Base-by-base conservation (phyloP, 352 stramenopile genomes). In the Phytophthora quininea region DNA sequence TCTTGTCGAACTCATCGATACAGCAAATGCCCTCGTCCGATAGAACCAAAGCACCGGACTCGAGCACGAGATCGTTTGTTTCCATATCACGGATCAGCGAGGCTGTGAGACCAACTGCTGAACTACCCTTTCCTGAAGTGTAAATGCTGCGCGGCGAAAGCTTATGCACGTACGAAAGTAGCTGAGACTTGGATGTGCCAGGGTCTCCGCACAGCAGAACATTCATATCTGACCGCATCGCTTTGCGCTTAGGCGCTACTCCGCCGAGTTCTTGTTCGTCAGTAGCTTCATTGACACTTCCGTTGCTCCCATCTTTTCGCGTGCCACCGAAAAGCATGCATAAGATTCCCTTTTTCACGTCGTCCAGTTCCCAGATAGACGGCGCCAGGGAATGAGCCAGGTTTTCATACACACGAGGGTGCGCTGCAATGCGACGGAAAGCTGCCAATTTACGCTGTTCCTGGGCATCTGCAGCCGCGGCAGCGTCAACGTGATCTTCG, bases 1-100 rank as follows among this genome's bases (percentile, higher is more conserved):
- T 99, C 79, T 99, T 99, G 72, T 99, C 97, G 73, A 99, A 99
- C 79, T 99, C 97, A 77, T 99, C 97, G 52, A 99, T 99, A 74
- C 98, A 99, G 78, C 97, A 99, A 68, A 99, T 97, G 12, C 98
- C 98, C 56, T 97, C 86, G 67, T 99, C 98, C 14, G 89, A 98
- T 27, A 99, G 79, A 54, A 99, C 97, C 31, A 99, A 73, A 14
- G 98, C 98, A 15, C 93, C 93, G 27, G 90, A 98, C 75, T 99
- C 98, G 55, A 99, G 86, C 52, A 99, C 96, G 6, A 99, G 80
- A 64, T 99, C 97, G 31, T 95, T 88, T 9, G 97, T 99, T 73
- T 99, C 98, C 56, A 97, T 97, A 84, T 99, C 98, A 19, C 93
- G 91, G 24, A 97, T 90, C 61, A 97, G 82, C 15, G 97, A 99